Evolutionary conservation across 1,284 basidiomycete species (phyloP).

Genomic region (Pseudozyma tsukubaensis): DNA sequence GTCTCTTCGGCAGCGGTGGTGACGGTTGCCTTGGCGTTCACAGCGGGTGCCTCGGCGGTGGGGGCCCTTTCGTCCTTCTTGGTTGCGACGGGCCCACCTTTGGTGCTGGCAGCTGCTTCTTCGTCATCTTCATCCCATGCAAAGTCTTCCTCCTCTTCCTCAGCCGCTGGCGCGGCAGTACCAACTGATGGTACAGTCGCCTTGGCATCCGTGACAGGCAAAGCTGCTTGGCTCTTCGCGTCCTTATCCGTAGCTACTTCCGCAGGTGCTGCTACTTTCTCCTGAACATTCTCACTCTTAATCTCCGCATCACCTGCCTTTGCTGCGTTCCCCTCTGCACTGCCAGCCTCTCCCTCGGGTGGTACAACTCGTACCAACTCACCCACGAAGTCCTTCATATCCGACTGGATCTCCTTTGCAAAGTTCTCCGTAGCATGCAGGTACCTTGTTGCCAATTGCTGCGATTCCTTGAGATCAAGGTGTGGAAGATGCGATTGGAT

Average conservation of each 20-base stretch:
- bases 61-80: background rate
- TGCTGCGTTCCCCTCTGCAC: background rate
- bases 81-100: slow-evolving; percentile 5
- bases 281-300: background rate
- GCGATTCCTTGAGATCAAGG: slow-evolving; percentile 53
- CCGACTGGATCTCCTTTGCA: slow-evolving; percentile 55
- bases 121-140: slow-evolving; percentile 60
- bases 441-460: slow-evolving; percentile 55
- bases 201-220: background rate
- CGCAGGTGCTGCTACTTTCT: background rate
- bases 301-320: background rate
- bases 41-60: background rate
- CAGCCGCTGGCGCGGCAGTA: slow-evolving; percentile 24
- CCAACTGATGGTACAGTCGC: slow-evolving; percentile 1
- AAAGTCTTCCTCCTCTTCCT: slow-evolving; percentile 51
- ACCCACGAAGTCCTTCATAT: slow-evolving; percentile 55
- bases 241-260: background rate
- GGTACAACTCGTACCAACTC: slow-evolving; percentile 60
- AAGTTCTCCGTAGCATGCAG: slow-evolving; percentile 50
- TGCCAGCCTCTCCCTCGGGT: slow-evolving; percentile 32
- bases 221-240: background rate
- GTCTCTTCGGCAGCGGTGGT: background rate
- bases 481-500: slow-evolving; percentile 58
- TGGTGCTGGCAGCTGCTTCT: slow-evolving; percentile 29
- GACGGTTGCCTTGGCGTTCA: background rate